phyloP scores from a whole-genome alignment of 2,329 filamentous ascomycete species.

The Claviceps humidiphila region DNA sequence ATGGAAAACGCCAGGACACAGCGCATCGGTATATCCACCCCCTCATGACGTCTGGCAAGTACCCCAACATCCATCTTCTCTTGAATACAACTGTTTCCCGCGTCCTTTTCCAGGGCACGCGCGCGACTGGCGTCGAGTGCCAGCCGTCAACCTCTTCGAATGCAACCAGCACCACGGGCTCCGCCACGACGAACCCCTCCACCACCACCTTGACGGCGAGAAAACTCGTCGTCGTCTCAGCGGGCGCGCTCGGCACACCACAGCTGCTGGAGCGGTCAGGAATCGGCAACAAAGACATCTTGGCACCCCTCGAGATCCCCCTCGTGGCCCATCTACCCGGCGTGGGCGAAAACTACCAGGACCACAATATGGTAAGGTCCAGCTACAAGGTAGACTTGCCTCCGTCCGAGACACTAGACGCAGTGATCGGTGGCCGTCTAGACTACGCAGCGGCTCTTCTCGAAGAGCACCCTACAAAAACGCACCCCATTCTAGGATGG shows the following conservation, averaged over 20 bases:
- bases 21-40: conserved; percentile 34
- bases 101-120: conserved; percentile 36
- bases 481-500: conserved; percentile 40
- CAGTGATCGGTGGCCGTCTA: conserved; percentile 31
- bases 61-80: conserved; percentile 47
- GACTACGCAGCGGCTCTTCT: conserved; percentile 22
- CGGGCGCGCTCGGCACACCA: conserved; percentile 39
- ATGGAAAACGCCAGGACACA: conserved; percentile 44
- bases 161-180: background rate
- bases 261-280: conserved; percentile 49
- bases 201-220: conserved; percentile 13
- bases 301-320: conserved; percentile 33
- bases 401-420: conserved; percentile 31
- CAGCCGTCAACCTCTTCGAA: conserved; percentile 20
- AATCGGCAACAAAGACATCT: conserved; percentile 36
- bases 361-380: conserved; percentile 41
- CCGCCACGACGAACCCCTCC: background rate
- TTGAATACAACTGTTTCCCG: conserved; percentile 41
- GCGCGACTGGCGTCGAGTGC: conserved; percentile 47
- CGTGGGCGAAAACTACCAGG: conserved; percentile 41
- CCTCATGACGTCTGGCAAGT: conserved; percentile 19
- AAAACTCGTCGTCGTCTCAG: conserved; percentile 21
- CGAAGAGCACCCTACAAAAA: conserved; percentile 16
- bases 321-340: conserved; percentile 33
- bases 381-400: conserved; percentile 28